Base-by-base conservation (phyloP, 1,139 yeast species). In the Suhomyces guaymorum region DNA sequence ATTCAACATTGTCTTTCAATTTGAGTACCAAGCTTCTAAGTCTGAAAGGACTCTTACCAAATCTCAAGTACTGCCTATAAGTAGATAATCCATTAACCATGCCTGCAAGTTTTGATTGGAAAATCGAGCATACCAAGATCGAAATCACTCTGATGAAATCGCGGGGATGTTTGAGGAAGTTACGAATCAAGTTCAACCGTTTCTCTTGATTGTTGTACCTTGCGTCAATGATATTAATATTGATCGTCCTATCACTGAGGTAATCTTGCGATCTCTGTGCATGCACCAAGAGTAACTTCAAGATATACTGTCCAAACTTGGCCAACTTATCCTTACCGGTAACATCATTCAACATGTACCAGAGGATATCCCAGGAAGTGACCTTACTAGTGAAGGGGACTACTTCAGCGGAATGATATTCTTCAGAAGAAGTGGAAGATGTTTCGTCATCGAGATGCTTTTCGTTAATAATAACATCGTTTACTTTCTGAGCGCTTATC, bases 321-420 rank as follows among this genome's bases (percentile, higher is more conserved):
- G 87, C 84, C 46, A 80, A 42, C 49, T 82, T 81, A 51, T 83
- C 92, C 54, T 82, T 83, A 22, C 90, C 90, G 2, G 76, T 70
- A 17, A 82, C 57, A 38, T 73, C 71, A 41, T 72, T 74, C 39
- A 80, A 57, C 60, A 77, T 61, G 24, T 64, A 62, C 61, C 79
- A 71, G 38, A 80, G 62, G 4, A 81, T 61, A 32, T 76, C 81
- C 54, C 50, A 48, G 14, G 39, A 9, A 8, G 38, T 25, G 15
- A 15, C 14, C 8, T n/a, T n/a, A n/a, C n/a, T n/a, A n/a, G 12
- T 9, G 16, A 19, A 4, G 7, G 24, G 23, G 12, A 12, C 16
- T 14, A 23, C 15, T 6, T 18, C 9, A 4, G 16, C 15, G 9
- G 24, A 21, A 7, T 13, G 19, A n/a, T 13, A 19, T 13, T 30